Percentiles rank a stretch among this genome's conserved stretches.
phyloP scores from a whole-genome alignment of 192 early-diverging fungal species.

The Anaeromyces robustus region DNA sequence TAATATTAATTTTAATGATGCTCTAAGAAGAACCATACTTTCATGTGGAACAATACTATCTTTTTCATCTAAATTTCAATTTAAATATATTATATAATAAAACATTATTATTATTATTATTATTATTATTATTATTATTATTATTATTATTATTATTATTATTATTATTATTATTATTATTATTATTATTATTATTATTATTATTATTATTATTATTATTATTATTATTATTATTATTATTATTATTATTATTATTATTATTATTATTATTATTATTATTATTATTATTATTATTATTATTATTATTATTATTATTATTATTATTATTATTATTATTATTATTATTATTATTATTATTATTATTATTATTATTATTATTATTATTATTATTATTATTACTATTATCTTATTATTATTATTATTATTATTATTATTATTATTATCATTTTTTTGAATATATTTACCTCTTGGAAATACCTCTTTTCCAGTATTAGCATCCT shows the following conservation, averaged over 20 bases:
- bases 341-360: not conserved
- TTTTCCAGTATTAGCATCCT: not conserved
- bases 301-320: not conserved
- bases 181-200: not conserved
- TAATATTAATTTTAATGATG: constrained; percentile 78
- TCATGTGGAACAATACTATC: constrained; percentile 41
- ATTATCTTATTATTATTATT: not conserved
- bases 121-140: too few species aligned
- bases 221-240: not conserved
- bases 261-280: not conserved
- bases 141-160: not conserved
- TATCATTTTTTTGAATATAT: not conserved
- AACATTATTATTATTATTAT: not conserved
- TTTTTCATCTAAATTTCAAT: not conserved
- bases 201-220: not conserved
- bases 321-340: not conserved
- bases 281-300: not conserved
- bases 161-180: not conserved
- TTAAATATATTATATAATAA: not conserved
- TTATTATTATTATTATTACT: not conserved
- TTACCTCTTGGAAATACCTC: not conserved
- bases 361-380: not conserved
- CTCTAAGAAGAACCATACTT: constrained; percentile 58
- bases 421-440: not conserved
- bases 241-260: not conserved